A percentile compares a stretch with the other conserved stretches of the same genome.
Conservation (phyloP, 2,329 filamentous ascomycete genomes). For the Trichophyton verrucosum region DNA sequence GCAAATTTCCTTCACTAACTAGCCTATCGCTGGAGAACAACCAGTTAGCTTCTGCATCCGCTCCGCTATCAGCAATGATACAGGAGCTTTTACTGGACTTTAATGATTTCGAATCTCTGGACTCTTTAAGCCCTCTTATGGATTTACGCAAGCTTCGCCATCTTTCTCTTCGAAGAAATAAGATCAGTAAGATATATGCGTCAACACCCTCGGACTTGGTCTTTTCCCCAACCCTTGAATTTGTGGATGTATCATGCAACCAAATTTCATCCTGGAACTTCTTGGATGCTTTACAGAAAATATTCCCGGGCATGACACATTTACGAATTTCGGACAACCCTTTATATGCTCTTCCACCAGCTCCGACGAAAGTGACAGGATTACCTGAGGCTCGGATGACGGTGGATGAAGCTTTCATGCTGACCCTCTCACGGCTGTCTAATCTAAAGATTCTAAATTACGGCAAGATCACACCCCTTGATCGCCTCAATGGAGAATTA, state of each 20-base stretch:
- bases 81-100: constrained; percentile 39
- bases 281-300: constrained; percentile 52
- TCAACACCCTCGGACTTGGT: constrained; percentile 29
- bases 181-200: constrained; percentile 39
- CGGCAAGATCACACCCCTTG: constrained; percentile 53
- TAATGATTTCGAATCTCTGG: constrained; percentile 30
- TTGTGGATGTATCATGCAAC: constrained; percentile 65
- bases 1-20: constrained; percentile 26
- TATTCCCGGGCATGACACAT: constrained; percentile 61
- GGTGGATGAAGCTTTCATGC: constrained; percentile 76
- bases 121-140: constrained; percentile 36
- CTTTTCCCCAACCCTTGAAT: constrained; percentile 46
- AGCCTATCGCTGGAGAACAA: constrained; percentile 27
- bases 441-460: constrained; percentile 50
- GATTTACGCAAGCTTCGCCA: constrained; percentile 40
- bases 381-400: constrained; percentile 30
- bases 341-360: constrained; percentile 49
- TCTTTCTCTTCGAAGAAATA: constrained; percentile 61
- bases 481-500: constrained; percentile 77
- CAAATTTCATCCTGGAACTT: constrained; percentile 57
- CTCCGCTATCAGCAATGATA: constrained; percentile 25
- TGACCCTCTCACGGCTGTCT: constrained; percentile 64
- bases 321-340: constrained; percentile 80
- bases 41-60: constrained; percentile 22
- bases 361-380: constrained; percentile 27